These are phyloP conservation scores for Spergularia azorica DNA, from an alignment of 179 eudicot species.

Conservation along the genomic window DNA sequence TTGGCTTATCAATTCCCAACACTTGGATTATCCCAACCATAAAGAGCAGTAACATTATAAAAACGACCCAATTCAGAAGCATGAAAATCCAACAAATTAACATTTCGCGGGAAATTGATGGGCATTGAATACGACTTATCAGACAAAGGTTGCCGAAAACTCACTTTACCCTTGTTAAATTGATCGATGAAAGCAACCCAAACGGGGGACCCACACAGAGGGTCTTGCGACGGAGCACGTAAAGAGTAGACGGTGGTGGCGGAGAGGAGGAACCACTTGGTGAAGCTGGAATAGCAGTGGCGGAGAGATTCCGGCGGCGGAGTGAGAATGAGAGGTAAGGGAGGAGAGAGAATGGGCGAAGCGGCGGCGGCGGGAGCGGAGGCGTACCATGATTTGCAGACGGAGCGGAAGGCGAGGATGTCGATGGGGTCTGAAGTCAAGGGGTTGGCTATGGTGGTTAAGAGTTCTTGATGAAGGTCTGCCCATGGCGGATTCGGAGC, in stretches of 20 bases:
- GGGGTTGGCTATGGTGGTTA: slow-evolving; percentile 5
- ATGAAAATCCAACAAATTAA: slow-evolving; percentile 17
- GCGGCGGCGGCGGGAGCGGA: background rate
- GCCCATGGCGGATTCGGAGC: slow-evolving; percentile 23
- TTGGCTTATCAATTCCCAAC: background rate
- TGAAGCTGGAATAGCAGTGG: no score
- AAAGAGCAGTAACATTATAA: background rate
- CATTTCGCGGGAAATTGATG: slow-evolving; percentile 1
- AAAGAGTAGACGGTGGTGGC: slow-evolving; percentile 3
- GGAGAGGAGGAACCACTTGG: background rate
- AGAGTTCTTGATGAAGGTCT: slow-evolving; percentile 22
- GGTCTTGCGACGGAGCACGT: background rate
- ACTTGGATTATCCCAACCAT: rapidly evolving
- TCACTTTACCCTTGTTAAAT: background rate
- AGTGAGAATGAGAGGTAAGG: slow-evolving; percentile 3
- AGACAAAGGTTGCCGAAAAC: slow-evolving; percentile 15
- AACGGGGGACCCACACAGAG: background rate
- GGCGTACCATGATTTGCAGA: slow-evolving; percentile 25
- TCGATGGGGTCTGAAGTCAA: slow-evolving; percentile 4
- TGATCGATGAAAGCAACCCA: slow-evolving; percentile 21
- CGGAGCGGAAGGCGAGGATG: slow-evolving; percentile 10
- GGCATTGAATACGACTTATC: background rate
- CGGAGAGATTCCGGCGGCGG: background rate
- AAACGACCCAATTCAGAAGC: slow-evolving; percentile 21
- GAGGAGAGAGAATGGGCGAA: background rate